A percentile compares a stretch with the other conserved stretches of the same genome.
These are phyloP conservation scores for Paecilomyces sp. DNA, from an alignment of 2,329 filamentous ascomycete genomes.

Conservation along the genomic window DNA sequence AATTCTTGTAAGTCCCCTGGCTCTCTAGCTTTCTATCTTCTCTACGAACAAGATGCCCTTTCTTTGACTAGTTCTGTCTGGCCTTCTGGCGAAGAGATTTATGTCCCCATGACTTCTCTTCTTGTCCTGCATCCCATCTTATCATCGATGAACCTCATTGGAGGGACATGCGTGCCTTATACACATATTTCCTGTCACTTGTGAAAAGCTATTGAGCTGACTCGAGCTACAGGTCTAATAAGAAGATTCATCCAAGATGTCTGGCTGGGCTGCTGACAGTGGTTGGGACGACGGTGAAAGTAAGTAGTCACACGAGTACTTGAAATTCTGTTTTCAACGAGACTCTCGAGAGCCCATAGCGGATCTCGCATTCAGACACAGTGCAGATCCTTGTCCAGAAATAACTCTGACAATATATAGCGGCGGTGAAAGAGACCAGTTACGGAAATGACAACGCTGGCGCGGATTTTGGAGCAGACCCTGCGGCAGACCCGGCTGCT, in stretches of 20 bases:
- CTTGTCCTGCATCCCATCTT: background rate
- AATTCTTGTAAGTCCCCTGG: background rate
- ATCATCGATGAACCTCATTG: background rate
- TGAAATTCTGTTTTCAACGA: background rate
- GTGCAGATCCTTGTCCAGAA: background rate
- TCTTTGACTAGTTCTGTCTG: background rate
- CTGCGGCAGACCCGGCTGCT: background rate
- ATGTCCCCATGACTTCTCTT: background rate
- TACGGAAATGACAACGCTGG: background rate
- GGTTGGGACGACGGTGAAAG: conserved; percentile 5
- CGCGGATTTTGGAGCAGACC: background rate
- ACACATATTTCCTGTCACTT: background rate
- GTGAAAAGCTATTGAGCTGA: background rate
- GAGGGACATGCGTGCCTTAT: background rate
- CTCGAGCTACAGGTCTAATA: background rate
- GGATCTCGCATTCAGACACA: background rate
- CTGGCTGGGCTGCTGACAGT: conserved; percentile 2
- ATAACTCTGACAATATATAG: background rate
- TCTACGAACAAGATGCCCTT: background rate
- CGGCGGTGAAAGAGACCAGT: background rate
- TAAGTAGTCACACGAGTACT: background rate
- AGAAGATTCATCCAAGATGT: background rate
- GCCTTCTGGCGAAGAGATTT: background rate
- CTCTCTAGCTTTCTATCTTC: background rate
- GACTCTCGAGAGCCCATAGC: background rate